Evolutionary conservation across 1,139 yeast genomes (phyloP).

Genomic region (Scheffersomyces titani): DNA sequence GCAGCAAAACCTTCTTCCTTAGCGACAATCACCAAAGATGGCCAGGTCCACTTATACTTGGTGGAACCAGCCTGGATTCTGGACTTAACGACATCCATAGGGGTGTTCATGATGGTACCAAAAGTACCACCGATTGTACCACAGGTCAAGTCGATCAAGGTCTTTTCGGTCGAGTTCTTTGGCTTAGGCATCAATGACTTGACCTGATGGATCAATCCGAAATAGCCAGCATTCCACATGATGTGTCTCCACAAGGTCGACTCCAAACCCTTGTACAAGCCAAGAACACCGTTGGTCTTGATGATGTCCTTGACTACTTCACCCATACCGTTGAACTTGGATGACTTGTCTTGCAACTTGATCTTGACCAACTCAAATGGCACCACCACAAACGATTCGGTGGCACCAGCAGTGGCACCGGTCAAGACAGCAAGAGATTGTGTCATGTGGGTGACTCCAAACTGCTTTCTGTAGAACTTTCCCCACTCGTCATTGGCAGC

Average conservation of each 20-base stretch:
- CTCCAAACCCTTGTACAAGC: slow-evolving; percentile 92
- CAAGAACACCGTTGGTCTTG: slow-evolving; percentile 73
- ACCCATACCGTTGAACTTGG: slow-evolving; percentile 80
- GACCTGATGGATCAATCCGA: slow-evolving; percentile 90
- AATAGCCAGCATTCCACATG: slow-evolving; percentile 97
- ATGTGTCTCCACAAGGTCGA: slow-evolving; percentile 97
- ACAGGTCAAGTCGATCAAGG: slow-evolving; percentile 82
- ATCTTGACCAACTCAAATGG: slow-evolving; percentile 91
- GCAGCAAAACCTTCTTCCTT: slow-evolving; percentile 68
- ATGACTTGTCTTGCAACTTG: slow-evolving; percentile 84
- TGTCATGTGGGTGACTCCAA: slow-evolving; percentile 70
- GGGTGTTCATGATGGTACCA: slow-evolving; percentile 92
- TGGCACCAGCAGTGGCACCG: slow-evolving; percentile 98
- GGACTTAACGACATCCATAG: slow-evolving; percentile 96
- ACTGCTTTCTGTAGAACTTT: slow-evolving; percentile 69
- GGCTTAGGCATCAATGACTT: slow-evolving; percentile 80
- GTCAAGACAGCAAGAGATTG: slow-evolving; percentile 87
- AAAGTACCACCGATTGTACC: slow-evolving; percentile 97
- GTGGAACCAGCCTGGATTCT: slow-evolving; percentile 90
- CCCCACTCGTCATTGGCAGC: slow-evolving; percentile 99
- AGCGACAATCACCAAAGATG: slow-evolving; percentile 73
- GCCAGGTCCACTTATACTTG: slow-evolving; percentile 91
- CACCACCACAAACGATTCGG: slow-evolving; percentile 93
- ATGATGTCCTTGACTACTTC: slow-evolving; percentile 80
- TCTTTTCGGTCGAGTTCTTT: slow-evolving; percentile 65